Evolutionary conservation across 2,329 filamentous ascomycete genomes (phyloP), one percentile per base, ranked within the genome.

Genomic region (Allantophomopsis lycopodina): DNA sequence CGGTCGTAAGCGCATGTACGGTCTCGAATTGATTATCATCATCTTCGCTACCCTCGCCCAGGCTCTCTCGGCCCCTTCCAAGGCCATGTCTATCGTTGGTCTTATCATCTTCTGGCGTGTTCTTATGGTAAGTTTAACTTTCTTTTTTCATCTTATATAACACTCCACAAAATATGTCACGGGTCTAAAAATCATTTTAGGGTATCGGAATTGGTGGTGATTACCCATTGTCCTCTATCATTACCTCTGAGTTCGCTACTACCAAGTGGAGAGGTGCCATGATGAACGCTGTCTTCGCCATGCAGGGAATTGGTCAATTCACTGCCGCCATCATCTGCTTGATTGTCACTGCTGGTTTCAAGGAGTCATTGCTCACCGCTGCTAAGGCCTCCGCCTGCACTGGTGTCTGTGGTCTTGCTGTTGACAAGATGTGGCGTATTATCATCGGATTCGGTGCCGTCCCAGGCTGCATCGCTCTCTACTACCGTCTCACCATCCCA

Each of bases 351-450:
- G 63, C 76, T 12, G 79, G 78, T 36, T 87, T 85, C 67, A 81
- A 76, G 59, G 61, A 69, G 13, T 73, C 75, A 5, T 68, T 85
- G 0, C 50, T 65, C 37, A 60, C 60, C 1, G 71, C 74, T 12
- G 54, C 63, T 20, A 63, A 62, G 5, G 64, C 69, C 4, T 63
- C 62, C 20, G 57, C 65, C 36, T 91, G 85, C 57, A 65, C 65
- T 17, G 78, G 72, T 18, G 71, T 67, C 41, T 86, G 81, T 53
- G 63, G 65, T 37, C 51, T 75, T n/a, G 78, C 79, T 6, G 81
- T 88, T 5, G 84, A 91, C 64, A 87, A 86, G 68, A 88, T 88
- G 80, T 91, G 84, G 84, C 73, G 84, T 48, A 69, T 77, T 12
- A 69, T 91, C 37, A 83, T 91, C 53, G 84, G 83, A 11, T 83